Base-by-base conservation (phyloP, 2,329 filamentous ascomycete species). In the Pestalotiopsis sp. region DNA sequence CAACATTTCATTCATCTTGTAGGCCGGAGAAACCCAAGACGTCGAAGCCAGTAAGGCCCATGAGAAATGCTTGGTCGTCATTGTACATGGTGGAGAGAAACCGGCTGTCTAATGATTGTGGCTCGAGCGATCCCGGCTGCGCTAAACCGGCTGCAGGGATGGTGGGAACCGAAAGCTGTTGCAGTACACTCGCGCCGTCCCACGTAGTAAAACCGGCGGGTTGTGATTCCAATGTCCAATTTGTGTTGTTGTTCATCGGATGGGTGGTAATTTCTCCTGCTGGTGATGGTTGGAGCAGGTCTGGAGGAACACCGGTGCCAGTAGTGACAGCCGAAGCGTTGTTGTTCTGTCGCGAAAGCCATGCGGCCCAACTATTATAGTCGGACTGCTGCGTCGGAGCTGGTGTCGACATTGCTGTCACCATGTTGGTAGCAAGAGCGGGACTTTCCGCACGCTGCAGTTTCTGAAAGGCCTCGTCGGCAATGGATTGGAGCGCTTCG, bases 1-100 rank as follows among this genome's bases (percentile, higher is more conserved):
- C 31, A 36, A 13, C 3, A 5, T 9, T 59, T 59, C 23, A 59
- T 27, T 52, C 61, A 27, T 66, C 64, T 57, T 69, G 58, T n/a
- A 66, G 25, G n/a, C 56, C 62, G 4, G 63, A 61, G 49, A 72
- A 67, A 4, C 74, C 73, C 12, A 77, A 64, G 27, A 75, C 69
- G 69, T 76, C 74, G 27, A 76, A 66, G 3, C 76, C 75, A n/a
- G 74, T 77, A 14, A 77, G 67, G 1, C 75, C 75, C 72, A 74
- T 76, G n/a, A 77, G 68, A 38, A 76, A 75, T 2, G 72, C 69
- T 27, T 75, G 75, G 31, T 76, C 69, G 63, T 76, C 74, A 14
- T 66, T 71, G 63, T 72, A 72, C 4, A 74, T 58, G 14, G 65
- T 68, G 5, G 70, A 71, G 17, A 69, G 61, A 31, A 69, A 49